Conservation (phyloP, 2,329 filamentous ascomycete genomes). For the Exophiala aquamarina region DNA sequence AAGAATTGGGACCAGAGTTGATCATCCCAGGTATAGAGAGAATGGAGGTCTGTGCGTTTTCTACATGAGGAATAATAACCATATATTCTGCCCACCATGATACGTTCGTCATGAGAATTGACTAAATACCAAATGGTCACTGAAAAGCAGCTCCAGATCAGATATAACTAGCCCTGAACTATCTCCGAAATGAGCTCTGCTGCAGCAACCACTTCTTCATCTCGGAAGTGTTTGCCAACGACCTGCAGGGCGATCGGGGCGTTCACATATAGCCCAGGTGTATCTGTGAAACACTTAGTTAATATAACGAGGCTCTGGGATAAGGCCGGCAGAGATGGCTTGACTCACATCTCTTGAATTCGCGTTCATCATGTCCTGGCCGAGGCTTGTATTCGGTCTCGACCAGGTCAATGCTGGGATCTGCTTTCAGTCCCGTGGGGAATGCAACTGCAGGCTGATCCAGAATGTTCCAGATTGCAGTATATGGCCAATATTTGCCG, state of each 20-base stretch:
- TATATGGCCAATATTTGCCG: constrained; percentile 64
- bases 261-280: constrained; percentile 48
- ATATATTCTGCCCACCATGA: too few species aligned
- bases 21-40: too few species aligned
- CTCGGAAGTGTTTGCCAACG: constrained; percentile 53
- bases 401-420: constrained; percentile 34
- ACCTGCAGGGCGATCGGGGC: constrained; percentile 55
- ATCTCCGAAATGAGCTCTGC: constrained; percentile 10
- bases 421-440: constrained; percentile 43
- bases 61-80: too few species aligned
- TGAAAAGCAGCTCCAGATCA: too few species aligned
- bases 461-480: constrained; percentile 66
- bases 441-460: constrained; percentile 66
- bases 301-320: background rate
- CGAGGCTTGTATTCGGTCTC: constrained; percentile 10
- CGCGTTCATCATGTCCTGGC: constrained; percentile 46
- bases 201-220: constrained; percentile 46
- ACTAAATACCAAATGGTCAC: too few species aligned
- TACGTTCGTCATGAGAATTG: too few species aligned
- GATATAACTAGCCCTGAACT: background rate
- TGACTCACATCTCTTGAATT: constrained; percentile 37
- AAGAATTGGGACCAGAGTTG: too few species aligned
- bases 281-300: constrained; percentile 30
- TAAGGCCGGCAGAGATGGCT: background rate
- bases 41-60: too few species aligned